Percentiles rank a stretch among this genome's conserved stretches.
These are phyloP conservation scores for Amphicarpaea edgeworthii DNA, from an alignment of 306 rosid genomes.

Conservation along the genomic window DNA sequence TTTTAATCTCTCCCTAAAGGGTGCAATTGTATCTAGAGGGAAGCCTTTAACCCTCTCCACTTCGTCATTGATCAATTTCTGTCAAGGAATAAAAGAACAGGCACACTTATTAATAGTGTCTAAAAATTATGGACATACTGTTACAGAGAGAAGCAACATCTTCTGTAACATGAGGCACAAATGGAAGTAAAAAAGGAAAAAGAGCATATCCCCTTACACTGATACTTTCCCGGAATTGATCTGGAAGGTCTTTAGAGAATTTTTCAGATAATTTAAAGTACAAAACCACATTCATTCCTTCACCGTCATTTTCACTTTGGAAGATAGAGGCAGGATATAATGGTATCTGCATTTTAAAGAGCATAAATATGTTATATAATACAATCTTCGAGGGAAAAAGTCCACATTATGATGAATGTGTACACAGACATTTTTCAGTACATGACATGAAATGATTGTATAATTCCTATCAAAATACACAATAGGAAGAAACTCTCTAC, in stretches of 20 bases:
- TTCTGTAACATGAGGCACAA: conserved; percentile 28
- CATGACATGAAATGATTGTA: neutral
- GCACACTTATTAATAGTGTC: conserved; percentile 28
- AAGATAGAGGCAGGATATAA: conserved; percentile 81
- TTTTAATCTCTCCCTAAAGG: conserved; percentile 91
- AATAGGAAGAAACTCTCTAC: neutral
- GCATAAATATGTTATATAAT: conserved; percentile 27
- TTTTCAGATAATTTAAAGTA: conserved; percentile 87
- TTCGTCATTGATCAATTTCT: conserved; percentile 91
- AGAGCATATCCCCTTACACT: conserved; percentile 63
- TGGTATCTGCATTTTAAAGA: conserved; percentile 76
- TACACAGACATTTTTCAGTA: conserved; percentile 10
- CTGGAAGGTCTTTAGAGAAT: conserved; percentile 78
- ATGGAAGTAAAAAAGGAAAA: neutral
- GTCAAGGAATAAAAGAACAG: conserved; percentile 46
- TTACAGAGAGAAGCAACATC: conserved; percentile 26
- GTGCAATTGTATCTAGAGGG: conserved; percentile 86
- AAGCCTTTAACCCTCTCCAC: conserved; percentile 96
- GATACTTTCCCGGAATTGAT: conserved; percentile 72
- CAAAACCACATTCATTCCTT: conserved; percentile 90
- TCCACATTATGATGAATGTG: neutral
- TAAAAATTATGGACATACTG: neutral
- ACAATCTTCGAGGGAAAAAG: neutral
- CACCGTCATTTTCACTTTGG: conserved; percentile 94
- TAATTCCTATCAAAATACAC: neutral